Evolutionary conservation across 148 eudicot species (phyloP), one percentile per base, ranked within the genome.

Genomic region (Arctostaphylos glauca): DNA sequence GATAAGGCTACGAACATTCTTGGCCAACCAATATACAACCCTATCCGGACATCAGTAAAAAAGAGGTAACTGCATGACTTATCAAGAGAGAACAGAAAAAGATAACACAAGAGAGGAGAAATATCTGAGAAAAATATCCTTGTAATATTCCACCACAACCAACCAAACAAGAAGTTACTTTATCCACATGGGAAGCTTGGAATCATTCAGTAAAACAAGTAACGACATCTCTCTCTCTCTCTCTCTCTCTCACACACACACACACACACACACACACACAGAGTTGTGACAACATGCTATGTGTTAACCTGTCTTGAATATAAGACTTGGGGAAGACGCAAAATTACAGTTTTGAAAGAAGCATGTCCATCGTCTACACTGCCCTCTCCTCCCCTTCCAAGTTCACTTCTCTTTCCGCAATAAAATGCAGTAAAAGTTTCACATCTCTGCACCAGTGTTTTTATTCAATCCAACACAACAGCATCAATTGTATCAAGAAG

Each of bases 341-440:
- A 16, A 55, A 74, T 3, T 25, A 23, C 46, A 12, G 54, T 21
- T 75, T 38, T 23, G 31, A 70, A 50, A 6, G 31, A 78, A 79
- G 47, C 14, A 72, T 72, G 12, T 18, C 84, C 56, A 86, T 91
- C 88, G 85, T 88, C 81, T 83, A 80, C 92, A 88, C 21, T 68
- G 76, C 84, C 76, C 81, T 88, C 19, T 89, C 85, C 19, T 89
- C 85, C 82, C 81, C 91, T 62, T 79, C 91, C 74, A 93, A 83
- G 72, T 67, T 59, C 71, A 66, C 9, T 83, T 81, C 76, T 68
- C 71, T 83, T 83, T 73, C 88, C 75, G 56, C 86, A 53, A 83
- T 67, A 82, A 87, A 87, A 76, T 83, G 59, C 72, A n/a, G 54
- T 50, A 74, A 70, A 54, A 77, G 66, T 71, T 43, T 46, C 55